Conservation (phyloP, 306 rosid species). For the Lathyrus sativus region DNA sequence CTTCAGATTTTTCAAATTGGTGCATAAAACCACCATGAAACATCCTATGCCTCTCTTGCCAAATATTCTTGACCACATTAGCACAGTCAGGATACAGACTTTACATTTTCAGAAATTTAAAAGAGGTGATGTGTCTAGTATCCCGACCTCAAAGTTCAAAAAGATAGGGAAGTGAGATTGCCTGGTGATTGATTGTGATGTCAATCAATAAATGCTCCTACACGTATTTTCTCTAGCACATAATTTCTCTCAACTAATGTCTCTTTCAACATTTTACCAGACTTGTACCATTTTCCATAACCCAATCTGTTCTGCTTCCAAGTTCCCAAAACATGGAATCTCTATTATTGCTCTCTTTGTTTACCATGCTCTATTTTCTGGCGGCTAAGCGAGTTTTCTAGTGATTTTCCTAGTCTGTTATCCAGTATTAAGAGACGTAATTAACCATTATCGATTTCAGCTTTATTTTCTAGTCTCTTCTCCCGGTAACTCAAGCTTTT, state of each 20-base stretch:
- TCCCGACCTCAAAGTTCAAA: too few relatives aligned
- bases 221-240: background rate
- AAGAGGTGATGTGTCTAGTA: too few relatives aligned
- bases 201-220: slow-evolving; percentile 2
- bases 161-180: background rate
- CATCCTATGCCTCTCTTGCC: too few relatives aligned
- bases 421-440: background rate
- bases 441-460: background rate
- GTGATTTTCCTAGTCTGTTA: background rate
- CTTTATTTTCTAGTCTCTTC: background rate
- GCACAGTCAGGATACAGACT: too few relatives aligned
- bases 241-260: background rate
- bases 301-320: slow-evolving; percentile 1
- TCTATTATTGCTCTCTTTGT: background rate
- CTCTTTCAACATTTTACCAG: background rate
- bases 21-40: too few relatives aligned
- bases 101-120: too few relatives aligned
- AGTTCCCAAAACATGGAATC: slow-evolving; percentile 19
- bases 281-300: background rate
- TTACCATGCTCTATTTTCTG: slow-evolving; percentile 13
- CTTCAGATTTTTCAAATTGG: too few relatives aligned
- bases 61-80: too few relatives aligned
- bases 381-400: background rate
- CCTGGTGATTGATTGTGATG: background rate
- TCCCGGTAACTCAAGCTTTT: background rate